Conservation (phyloP, 1,139 yeast genomes). For the Suhomyces yuchorum region DNA sequence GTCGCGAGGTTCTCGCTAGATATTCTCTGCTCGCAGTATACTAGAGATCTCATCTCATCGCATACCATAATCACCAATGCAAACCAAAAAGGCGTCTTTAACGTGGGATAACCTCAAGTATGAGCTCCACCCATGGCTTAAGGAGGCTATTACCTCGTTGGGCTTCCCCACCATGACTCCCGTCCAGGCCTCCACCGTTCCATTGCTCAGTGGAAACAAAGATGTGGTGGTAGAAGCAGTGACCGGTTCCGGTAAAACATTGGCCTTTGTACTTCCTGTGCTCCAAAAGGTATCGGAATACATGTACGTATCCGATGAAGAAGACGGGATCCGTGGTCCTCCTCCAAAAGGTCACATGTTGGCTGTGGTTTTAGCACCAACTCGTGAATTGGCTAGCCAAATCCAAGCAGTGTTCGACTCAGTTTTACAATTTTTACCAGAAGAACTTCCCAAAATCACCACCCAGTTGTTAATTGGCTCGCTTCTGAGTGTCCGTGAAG, state of each 20-base stretch:
- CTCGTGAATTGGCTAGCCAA: slow-evolving; percentile 89
- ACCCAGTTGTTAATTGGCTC: slow-evolving; percentile 87
- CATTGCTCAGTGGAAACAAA: slow-evolving; percentile 81
- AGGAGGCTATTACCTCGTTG: slow-evolving; percentile 67
- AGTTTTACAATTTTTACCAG: slow-evolving; percentile 63
- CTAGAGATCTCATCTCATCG: slow-evolving; percentile 7
- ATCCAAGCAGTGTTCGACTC: slow-evolving; percentile 66
- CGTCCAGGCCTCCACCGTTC: slow-evolving; percentile 94
- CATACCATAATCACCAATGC: slow-evolving; percentile 20
- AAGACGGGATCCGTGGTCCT: slow-evolving; percentile 28
- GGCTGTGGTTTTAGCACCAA: slow-evolving; percentile 80
- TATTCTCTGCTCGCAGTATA: background rate
- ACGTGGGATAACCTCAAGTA: slow-evolving; percentile 40
- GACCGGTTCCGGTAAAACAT: slow-evolving; percentile 95
- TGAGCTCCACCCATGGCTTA: slow-evolving; percentile 47
- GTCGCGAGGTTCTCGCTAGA: background rate
- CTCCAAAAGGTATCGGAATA: slow-evolving; percentile 58
- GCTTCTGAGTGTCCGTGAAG: slow-evolving; percentile 68
- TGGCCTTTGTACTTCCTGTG: slow-evolving; percentile 83
- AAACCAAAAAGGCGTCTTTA: slow-evolving; percentile 38
- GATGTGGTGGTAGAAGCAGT: slow-evolving; percentile 97
- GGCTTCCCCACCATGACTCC: slow-evolving; percentile 92
- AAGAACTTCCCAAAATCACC: slow-evolving; percentile 41
- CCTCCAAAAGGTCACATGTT: slow-evolving; percentile 65
- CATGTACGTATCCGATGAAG: slow-evolving; percentile 26